Evolutionary conservation across 345 rosid genomes (phyloP).

Genomic region (Euphorbia pulcherrima): DNA sequence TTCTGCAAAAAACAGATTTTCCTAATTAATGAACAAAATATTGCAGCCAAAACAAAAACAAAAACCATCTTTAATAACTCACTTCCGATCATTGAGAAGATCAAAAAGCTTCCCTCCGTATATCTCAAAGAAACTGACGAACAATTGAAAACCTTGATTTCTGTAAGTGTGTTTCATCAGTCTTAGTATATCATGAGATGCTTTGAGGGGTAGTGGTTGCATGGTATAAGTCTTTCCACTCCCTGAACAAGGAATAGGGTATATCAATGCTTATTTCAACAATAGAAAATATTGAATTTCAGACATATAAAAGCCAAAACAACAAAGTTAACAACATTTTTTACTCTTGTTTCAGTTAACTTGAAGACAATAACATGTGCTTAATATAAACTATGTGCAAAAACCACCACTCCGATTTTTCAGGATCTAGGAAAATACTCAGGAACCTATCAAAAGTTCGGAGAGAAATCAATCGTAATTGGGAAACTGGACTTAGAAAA

Average conservation of each 20-base stretch:
- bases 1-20: conserved; percentile 36
- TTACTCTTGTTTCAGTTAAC: background rate
- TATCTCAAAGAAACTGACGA: conserved; percentile 64
- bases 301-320: background rate
- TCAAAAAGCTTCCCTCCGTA: conserved; percentile 69
- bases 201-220: conserved; percentile 67
- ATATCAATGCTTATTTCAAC: conserved; percentile 10
- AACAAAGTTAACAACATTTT: background rate
- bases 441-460: background rate
- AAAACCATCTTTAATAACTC: conserved; percentile 24
- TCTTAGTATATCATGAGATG: conserved; percentile 53
- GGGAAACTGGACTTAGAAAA: background rate
- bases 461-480: background rate
- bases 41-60: conserved; percentile 1
- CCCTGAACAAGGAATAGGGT: conserved; percentile 29
- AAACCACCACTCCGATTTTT: background rate
- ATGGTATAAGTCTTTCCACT: conserved; percentile 72
- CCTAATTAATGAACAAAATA: conserved; percentile 2
- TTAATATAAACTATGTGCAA: background rate
- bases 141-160: conserved; percentile 52
- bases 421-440: background rate
- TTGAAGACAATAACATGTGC: background rate
- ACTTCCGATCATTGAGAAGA: conserved; percentile 66
- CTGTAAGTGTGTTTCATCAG: conserved; percentile 43
- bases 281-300: background rate